Evolutionary conservation across 345 rosid genomes (phyloP), one percentile per base, ranked within the genome.

Genomic region (Citrus maxima): DNA sequence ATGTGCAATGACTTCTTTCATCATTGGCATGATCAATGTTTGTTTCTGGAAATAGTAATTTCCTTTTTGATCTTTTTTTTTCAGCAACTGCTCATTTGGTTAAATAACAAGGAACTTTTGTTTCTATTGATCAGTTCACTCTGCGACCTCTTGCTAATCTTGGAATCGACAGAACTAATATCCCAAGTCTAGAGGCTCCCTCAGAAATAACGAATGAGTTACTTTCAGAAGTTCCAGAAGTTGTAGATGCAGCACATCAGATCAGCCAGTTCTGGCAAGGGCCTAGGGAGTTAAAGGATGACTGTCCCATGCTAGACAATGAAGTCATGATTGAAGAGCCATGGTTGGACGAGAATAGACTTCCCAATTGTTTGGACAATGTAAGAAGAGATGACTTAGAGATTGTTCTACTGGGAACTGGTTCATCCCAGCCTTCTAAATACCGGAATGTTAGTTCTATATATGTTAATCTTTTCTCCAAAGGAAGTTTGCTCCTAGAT

Each of bases 341-440:
- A 34, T 85, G 99, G 92, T 82, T 88, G 78, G 84, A 70, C 67
- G 88, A 90, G 80, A 90, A 87, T 68, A 84, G 58, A 68, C 75
- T 88, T 67, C 97, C 97, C 32, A 83, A 74, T 78, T 92, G 98
- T 88, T 88, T 95, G 82, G 95, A 93, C 72, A 88, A 88, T 62
- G 73, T 89, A 70, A 88, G 90, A 79, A 88, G 95, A 79, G 96
- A 93, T 67, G 98, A 95, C 81, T 81, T 95, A 78, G 99, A 95
- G 90, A 90, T 95, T 75, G 95, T 92, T 56, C 91, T 95, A 84
- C 78, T 93, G 74, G 99, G 99, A 60, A 95, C 99, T 8, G 99
- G 99, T 65, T 95, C 99, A 8, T 93, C 97, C n/a, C 97, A 95
- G 84, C 99, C 99, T 79, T 95, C 99, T 46, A 95, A 95, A 84